phyloP scores from a whole-genome alignment of 2,329 filamentous ascomycete genomes.

The Colletotrichum agaves region DNA sequence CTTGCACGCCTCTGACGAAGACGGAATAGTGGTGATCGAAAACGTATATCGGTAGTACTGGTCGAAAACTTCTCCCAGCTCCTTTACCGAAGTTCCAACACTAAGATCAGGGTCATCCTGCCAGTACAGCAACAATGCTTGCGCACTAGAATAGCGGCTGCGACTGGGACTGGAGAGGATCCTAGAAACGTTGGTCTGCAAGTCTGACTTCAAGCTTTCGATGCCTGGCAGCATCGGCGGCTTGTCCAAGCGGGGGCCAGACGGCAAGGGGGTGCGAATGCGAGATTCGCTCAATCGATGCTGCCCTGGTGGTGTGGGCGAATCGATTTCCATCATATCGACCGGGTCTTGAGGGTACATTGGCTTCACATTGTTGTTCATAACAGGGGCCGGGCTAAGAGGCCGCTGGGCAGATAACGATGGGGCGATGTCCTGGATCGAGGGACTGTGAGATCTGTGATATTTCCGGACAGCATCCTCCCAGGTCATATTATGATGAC shows the following conservation, averaged over 20 bases:
- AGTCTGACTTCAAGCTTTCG: conserved; percentile 61
- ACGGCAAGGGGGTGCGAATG: conserved; percentile 66
- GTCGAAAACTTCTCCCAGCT: conserved; percentile 62
- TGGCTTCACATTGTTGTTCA: conserved; percentile 49
- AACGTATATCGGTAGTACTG: conserved; percentile 63
- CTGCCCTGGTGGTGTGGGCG: conserved; percentile 50
- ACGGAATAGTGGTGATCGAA: conserved; percentile 61
- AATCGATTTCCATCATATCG: conserved; percentile 70
- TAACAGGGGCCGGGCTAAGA: conserved; percentile 57
- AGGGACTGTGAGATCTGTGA: conserved; percentile 61
- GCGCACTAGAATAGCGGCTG: conserved; percentile 63
- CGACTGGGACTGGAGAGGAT: conserved; percentile 62
- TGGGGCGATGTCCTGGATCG: conserved; percentile 60
- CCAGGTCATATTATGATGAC: conserved; percentile 70
- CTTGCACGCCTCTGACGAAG: conserved; percentile 56
- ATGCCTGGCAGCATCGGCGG: conserved; percentile 60
- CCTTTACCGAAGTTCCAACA: conserved; percentile 50
- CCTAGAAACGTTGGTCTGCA: conserved; percentile 62
- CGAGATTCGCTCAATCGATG: conserved; percentile 58
- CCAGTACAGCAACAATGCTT: conserved; percentile 66
- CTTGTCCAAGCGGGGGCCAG: conserved; percentile 65
- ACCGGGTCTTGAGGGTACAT: conserved; percentile 58
- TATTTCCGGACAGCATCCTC: conserved; percentile 67
- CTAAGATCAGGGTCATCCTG: conserved; percentile 61
- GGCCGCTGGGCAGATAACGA: conserved; percentile 53